Evolutionary conservation across 2,329 filamentous ascomycete species (phyloP).

Genomic region (Colletotrichum sp.): DNA sequence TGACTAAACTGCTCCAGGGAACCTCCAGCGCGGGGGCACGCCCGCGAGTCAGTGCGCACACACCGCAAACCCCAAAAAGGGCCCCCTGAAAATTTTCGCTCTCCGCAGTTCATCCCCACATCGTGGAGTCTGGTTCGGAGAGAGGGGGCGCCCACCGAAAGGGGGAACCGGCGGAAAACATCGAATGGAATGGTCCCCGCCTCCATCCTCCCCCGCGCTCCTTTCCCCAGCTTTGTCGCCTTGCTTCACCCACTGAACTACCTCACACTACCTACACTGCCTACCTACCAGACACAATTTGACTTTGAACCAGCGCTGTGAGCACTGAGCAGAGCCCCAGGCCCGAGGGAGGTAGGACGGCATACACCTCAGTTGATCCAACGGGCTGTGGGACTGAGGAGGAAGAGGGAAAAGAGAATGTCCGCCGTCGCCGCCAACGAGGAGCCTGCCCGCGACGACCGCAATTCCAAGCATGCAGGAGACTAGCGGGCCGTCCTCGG

Average conservation of each 20-base stretch:
- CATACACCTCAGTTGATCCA: background rate
- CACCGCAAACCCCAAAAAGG: background rate
- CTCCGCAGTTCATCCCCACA: background rate
- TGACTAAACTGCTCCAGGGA: background rate
- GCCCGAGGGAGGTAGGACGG: background rate
- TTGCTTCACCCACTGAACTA: background rate
- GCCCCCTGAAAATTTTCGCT: background rate
- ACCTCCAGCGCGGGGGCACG: background rate
- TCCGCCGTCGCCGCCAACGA: background rate
- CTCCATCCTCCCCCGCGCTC: background rate
- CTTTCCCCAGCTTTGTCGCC: constrained; percentile 9
- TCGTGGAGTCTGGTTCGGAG: constrained; percentile 3
- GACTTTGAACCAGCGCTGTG: background rate
- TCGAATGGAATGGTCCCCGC: background rate
- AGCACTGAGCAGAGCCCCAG: background rate
- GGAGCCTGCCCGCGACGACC: constrained; percentile 11
- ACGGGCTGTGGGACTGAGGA: background rate
- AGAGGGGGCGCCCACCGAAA: background rate
- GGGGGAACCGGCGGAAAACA: background rate
- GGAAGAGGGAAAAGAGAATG: background rate
- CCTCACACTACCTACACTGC: background rate
- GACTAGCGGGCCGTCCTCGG: constrained; percentile 9
- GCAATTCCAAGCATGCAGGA: constrained; percentile 20
- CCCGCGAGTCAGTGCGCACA: background rate
- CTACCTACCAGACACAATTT: background rate